phyloP scores from a whole-genome alignment of 2,329 filamentous ascomycete genomes.

The Sporothrix euskadiensis region DNA sequence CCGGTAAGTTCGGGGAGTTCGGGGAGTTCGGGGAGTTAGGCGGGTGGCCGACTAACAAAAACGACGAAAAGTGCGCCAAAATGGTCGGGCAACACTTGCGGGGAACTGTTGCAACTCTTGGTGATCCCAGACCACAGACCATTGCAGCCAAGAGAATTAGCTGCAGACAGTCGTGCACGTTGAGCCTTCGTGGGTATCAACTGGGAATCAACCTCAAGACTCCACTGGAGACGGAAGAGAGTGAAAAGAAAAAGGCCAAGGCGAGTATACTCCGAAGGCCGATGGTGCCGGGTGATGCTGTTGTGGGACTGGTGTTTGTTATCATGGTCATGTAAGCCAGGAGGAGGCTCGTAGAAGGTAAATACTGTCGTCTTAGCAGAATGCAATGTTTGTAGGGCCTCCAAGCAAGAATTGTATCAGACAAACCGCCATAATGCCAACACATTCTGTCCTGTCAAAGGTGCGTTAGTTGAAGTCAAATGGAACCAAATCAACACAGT shows the following conservation, averaged over 20 bases:
- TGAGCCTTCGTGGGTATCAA: neutral
- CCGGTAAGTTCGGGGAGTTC: too few species aligned
- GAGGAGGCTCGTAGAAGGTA: neutral
- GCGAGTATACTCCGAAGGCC: neutral
- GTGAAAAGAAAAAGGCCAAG: neutral
- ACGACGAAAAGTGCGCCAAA: neutral
- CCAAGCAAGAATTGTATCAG: neutral
- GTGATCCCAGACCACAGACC: neutral
- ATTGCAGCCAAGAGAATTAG: neutral
- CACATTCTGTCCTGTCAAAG: neutral
- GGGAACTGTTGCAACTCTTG: neutral
- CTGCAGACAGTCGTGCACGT: neutral
- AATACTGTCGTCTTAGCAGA: neutral
- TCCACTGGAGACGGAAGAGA: neutral
- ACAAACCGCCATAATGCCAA: neutral
- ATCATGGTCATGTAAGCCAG: neutral
- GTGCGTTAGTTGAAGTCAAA: neutral
- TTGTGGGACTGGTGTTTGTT: neutral
- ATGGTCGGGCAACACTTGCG: neutral
- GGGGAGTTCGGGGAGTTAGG: conserved; percentile 6
- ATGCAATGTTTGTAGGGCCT: neutral
- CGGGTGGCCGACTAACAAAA: neutral
- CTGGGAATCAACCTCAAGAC: neutral
- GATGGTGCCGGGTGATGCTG: neutral
- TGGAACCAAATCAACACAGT: neutral